These are phyloP conservation scores for Pythium oligandrum DNA, from an alignment of 352 stramenopile species.

Conservation along the genomic window DNA sequence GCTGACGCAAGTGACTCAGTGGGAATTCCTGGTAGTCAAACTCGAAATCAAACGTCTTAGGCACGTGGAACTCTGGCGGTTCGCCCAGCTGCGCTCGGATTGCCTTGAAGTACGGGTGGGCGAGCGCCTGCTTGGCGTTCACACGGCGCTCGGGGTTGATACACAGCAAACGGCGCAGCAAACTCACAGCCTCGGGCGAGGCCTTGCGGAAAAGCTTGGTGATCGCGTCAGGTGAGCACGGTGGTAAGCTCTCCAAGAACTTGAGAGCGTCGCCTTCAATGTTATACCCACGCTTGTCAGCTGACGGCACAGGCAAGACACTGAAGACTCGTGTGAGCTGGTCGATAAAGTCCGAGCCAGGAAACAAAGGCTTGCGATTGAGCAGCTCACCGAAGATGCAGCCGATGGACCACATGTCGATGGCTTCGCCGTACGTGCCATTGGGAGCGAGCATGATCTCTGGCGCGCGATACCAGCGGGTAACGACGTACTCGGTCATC, in stretches of 20 bases:
- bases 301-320: slow-evolving; percentile 58
- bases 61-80: slow-evolving; percentile 57
- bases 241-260: slow-evolving; percentile 67
- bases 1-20: slow-evolving; percentile 46
- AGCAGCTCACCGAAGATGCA: slow-evolving; percentile 94
- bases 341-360: slow-evolving; percentile 75
- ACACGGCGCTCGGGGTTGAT: slow-evolving; percentile 90
- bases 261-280: slow-evolving; percentile 73
- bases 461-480: slow-evolving; percentile 76
- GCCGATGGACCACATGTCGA: slow-evolving; percentile 86
- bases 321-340: slow-evolving; percentile 74
- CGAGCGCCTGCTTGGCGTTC: slow-evolving; percentile 84
- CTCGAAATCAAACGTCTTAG: slow-evolving; percentile 75
- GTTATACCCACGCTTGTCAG: slow-evolving; percentile 69
- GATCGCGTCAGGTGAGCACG: slow-evolving; percentile 66
- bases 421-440: slow-evolving; percentile 65
- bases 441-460: slow-evolving; percentile 86
- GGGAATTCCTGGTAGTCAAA: slow-evolving; percentile 75
- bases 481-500: slow-evolving; percentile 87
- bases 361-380: slow-evolving; percentile 70
- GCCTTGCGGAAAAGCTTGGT: slow-evolving; percentile 63
- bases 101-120: slow-evolving; percentile 89
- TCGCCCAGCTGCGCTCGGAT: slow-evolving; percentile 69
- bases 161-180: slow-evolving; percentile 66
- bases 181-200: slow-evolving; percentile 59